Evolutionary conservation across 2,329 filamentous ascomycete genomes (phyloP).

Genomic region (Aureobasidium sp.): DNA sequence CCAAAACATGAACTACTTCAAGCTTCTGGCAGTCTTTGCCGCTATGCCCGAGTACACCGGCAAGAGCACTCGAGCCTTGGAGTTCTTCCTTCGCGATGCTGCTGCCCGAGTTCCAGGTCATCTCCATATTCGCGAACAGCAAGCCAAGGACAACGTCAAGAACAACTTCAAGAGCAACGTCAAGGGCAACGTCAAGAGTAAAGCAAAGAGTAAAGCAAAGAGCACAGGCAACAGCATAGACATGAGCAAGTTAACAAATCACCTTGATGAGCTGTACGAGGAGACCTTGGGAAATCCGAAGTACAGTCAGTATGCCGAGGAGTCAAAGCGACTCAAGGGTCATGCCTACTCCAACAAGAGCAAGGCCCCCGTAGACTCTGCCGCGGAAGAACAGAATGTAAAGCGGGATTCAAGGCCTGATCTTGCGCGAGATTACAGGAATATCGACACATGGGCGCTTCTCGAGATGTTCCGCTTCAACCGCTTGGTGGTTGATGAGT

Average conservation of each 20-base stretch:
- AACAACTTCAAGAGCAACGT: too few relatives aligned
- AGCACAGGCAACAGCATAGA: conserved; percentile 38
- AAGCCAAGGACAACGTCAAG: too few relatives aligned
- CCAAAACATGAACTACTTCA: conserved; percentile 50
- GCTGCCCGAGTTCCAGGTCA: conserved; percentile 46
- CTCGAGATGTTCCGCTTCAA: conserved; percentile 69
- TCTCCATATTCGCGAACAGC: conserved; percentile 37
- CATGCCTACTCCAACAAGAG: conserved; percentile 1
- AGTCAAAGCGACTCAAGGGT: conserved; percentile 21
- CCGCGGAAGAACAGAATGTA: background rate
- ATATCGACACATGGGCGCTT: conserved; percentile 28
- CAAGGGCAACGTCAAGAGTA: too few relatives aligned
- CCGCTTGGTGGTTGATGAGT: conserved; percentile 71
- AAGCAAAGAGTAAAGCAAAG: conserved; percentile 35
- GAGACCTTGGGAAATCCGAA: conserved; percentile 35
- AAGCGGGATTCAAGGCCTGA: too few relatives aligned
- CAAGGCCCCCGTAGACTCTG: background rate
- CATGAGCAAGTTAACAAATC: conserved; percentile 30
- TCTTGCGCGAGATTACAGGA: background rate
- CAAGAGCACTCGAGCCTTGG: conserved; percentile 51
- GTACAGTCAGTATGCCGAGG: conserved; percentile 38
- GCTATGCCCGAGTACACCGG: conserved; percentile 48
- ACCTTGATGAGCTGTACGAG: conserved; percentile 30
- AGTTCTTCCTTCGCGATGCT: conserved; percentile 59
- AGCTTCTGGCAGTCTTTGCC: conserved; percentile 55